Conservation (phyloP, 2,329 filamentous ascomycete genomes). For the Lithohypha guttulata region DNA sequence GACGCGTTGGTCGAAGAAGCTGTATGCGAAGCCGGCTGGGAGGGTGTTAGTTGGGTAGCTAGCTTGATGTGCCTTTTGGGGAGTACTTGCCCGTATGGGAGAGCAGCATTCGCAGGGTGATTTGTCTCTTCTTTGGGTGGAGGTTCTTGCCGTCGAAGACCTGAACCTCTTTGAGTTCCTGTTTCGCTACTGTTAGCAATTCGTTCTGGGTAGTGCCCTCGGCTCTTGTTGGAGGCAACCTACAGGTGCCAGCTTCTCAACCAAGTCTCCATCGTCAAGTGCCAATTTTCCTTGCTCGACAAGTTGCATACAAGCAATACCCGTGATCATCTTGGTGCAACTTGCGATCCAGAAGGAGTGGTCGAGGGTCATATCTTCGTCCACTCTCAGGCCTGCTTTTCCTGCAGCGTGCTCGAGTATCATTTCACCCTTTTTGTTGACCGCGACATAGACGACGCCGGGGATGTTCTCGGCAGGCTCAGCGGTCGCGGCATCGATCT, state of each 20-base stretch:
- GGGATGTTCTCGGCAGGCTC: slow-evolving; percentile 14
- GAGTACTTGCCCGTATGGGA: slow-evolving; percentile 37
- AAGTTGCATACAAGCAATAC: slow-evolving; percentile 46
- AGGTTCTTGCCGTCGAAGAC: slow-evolving; percentile 31
- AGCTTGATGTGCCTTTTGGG: neutral
- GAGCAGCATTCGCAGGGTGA: slow-evolving; percentile 42
- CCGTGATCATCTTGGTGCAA: slow-evolving; percentile 47
- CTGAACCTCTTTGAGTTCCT: slow-evolving; percentile 39
- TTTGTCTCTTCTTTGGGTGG: slow-evolving; percentile 31
- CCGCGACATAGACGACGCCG: slow-evolving; percentile 22
- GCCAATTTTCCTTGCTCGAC: slow-evolving; percentile 42
- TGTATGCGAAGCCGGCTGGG: slow-evolving; percentile 33
- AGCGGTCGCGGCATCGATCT: slow-evolving; percentile 18
- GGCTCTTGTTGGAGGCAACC: no score
- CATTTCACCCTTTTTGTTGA: slow-evolving; percentile 23
- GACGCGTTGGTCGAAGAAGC: slow-evolving; percentile 37
- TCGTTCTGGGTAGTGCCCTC: no score
- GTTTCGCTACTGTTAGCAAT: no score
- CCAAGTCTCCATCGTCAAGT: slow-evolving; percentile 39
- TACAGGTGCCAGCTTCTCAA: slow-evolving; percentile 35
- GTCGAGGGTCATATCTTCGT: slow-evolving; percentile 23
- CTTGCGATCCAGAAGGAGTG: slow-evolving; percentile 42
- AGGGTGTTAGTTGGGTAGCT: slow-evolving; percentile 5
- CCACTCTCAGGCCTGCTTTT: slow-evolving; percentile 17
- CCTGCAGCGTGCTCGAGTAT: slow-evolving; percentile 24